Conservation (phyloP, 106 monocot species). For the Dioscorea alata region DNA sequence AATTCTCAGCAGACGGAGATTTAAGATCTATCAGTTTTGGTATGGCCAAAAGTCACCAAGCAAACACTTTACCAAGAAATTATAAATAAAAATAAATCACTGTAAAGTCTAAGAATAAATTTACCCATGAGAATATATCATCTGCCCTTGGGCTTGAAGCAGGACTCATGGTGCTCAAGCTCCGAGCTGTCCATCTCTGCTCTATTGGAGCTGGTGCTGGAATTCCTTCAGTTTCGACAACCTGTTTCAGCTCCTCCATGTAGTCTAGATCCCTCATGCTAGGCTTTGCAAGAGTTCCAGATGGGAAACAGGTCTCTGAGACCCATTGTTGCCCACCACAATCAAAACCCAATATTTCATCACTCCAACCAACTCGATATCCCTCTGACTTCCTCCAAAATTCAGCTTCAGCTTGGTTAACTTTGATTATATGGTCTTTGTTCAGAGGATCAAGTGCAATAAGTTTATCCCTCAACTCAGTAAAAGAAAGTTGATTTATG, state of each 20-base stretch:
- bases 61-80: not conserved
- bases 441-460: constrained; percentile 87
- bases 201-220: constrained; percentile 97
- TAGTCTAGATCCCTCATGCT: constrained; percentile 85
- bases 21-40: no score
- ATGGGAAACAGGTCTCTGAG: constrained; percentile 83
- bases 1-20: no score
- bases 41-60: no score
- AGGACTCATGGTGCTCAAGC: constrained; percentile 79
- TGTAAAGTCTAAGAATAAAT: not conserved
- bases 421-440: constrained; percentile 76
- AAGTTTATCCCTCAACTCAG: constrained; percentile 89
- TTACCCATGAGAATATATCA: constrained; percentile 98
- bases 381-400: constrained; percentile 95
- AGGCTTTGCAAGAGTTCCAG: constrained; percentile 68
- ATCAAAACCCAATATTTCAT: constrained; percentile 90
- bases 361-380: constrained; percentile 83
- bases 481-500: constrained; percentile 68
- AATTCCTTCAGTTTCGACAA: constrained; percentile 68
- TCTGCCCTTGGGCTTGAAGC: constrained; percentile 69
- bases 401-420: constrained; percentile 91
- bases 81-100: not conserved
- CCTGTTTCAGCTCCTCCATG: constrained; percentile 71
- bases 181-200: constrained; percentile 90
- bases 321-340: constrained; percentile 96